These are phyloP conservation scores for Tolypocladium album DNA, from an alignment of 2,329 filamentous ascomycete genomes.

Conservation along the genomic window DNA sequence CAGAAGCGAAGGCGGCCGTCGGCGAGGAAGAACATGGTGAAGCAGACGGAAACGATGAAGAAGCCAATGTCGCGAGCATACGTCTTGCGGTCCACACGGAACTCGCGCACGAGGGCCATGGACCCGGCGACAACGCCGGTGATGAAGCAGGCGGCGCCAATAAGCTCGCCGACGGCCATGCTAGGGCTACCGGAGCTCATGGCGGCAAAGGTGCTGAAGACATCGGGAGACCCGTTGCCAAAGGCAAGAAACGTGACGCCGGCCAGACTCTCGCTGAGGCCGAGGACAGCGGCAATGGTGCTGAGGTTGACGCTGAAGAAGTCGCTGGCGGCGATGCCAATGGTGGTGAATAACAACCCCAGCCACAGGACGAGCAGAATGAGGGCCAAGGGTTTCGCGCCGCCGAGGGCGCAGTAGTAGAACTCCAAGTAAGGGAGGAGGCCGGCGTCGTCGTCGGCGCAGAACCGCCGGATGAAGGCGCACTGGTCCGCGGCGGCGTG, in stretches of 20 bases:
- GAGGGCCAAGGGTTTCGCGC: slow-evolving; percentile 69
- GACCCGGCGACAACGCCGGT: slow-evolving; percentile 92
- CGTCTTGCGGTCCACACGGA: slow-evolving; percentile 78
- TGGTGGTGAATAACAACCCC: slow-evolving; percentile 84
- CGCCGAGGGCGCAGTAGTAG: slow-evolving; percentile 73
- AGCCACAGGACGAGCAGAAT: slow-evolving; percentile 71
- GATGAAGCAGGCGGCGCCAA: slow-evolving; percentile 93
- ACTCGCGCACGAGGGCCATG: slow-evolving; percentile 94
- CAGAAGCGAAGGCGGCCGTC: slow-evolving; percentile 77
- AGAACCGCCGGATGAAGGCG: slow-evolving; percentile 73
- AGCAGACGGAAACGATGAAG: slow-evolving; percentile 77
- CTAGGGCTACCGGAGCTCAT: slow-evolving; percentile 97
- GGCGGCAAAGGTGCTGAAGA: slow-evolving; percentile 96
- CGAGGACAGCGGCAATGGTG: slow-evolving; percentile 79
- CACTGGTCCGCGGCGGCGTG: slow-evolving; percentile 73
- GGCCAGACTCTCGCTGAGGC: slow-evolving; percentile 90
- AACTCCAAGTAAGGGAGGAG: slow-evolving; percentile 79
- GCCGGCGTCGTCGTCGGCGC: slow-evolving; percentile 80
- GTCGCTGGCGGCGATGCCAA: slow-evolving; percentile 94
- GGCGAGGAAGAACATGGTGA: slow-evolving; percentile 77
- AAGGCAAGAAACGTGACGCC: slow-evolving; percentile 95
- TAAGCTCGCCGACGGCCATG: slow-evolving; percentile 87
- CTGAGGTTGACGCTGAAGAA: slow-evolving; percentile 97
- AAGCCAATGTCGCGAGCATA: slow-evolving; percentile 89
- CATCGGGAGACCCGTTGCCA: slow-evolving; percentile 94